Percentiles rank a stretch among this genome's conserved stretches.
Conservation (phyloP, 2,329 filamentous ascomycete species). For the Trichoderma sp. region DNA sequence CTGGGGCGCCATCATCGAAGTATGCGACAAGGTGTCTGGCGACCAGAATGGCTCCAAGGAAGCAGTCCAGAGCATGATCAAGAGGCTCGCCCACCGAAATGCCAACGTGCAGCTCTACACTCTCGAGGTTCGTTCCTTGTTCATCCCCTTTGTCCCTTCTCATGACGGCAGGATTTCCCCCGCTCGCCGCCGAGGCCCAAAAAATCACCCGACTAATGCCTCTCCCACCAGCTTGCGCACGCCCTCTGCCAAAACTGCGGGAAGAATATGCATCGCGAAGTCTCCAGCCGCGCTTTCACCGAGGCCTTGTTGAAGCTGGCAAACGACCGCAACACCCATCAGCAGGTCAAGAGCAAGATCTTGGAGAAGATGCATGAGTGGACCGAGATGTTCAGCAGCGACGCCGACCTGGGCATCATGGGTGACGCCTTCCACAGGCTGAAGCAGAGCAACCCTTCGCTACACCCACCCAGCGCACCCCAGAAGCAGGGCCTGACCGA, state of each 20-base stretch:
- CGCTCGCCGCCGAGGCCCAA: not conserved
- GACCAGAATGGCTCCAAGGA: conserved; percentile 68
- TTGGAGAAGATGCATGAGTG: conserved; percentile 94
- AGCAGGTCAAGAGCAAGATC: conserved; percentile 95
- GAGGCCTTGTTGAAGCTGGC: conserved; percentile 88
- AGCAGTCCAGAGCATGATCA: conserved; percentile 85
- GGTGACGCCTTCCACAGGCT: conserved; percentile 87
- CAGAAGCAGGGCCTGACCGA: conserved; percentile 91
- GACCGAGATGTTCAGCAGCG: conserved; percentile 88
- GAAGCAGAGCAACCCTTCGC: conserved; percentile 78
- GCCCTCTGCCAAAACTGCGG: conserved; percentile 91
- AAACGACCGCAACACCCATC: conserved; percentile 91
- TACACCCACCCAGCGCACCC: conserved; percentile 89
- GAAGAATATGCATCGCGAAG: conserved; percentile 78
- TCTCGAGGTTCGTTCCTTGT: conserved; percentile 61
- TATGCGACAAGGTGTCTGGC: conserved; percentile 57
- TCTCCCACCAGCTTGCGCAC: conserved; percentile 66
- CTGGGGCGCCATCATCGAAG: conserved; percentile 63
- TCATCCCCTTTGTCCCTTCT: not conserved
- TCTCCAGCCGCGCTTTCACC: conserved; percentile 89
- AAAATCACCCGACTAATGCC: not conserved
- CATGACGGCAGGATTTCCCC: conserved; percentile 6
- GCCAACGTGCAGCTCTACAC: conserved; percentile 96
- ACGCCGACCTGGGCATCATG: conserved; percentile 95
- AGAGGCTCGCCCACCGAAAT: conserved; percentile 86